Base-by-base conservation (phyloP, 2,329 filamentous ascomycete genomes). In the Neoascochyta sp. region DNA sequence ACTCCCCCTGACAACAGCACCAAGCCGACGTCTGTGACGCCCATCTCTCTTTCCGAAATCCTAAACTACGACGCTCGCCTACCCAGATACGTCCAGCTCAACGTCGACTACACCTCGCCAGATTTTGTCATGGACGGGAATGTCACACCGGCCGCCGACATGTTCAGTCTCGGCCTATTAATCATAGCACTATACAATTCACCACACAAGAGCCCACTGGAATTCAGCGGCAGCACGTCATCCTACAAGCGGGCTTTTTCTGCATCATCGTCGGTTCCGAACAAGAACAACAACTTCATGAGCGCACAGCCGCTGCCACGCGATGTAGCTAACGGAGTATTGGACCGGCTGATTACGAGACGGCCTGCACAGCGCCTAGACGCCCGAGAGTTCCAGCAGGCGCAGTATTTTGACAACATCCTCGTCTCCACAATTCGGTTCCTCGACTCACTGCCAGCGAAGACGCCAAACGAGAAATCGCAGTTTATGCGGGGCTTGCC, bases 401-500 rank as follows among this genome's bases (percentile, higher is more conserved):
- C 88, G 53, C 81, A 86, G 45, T 98, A 93, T 59, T 98, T 98
- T 58, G 88, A 98, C 64, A 98, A 96, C 53, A 86, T 96, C 24
- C 72, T 98, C 4, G 87, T 98, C 13, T 95, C 89, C 0, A 95
- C 92, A 0, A 95, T 98, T 41, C 85, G 92, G 9, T 98, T 98
- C 55, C 70, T 98, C 15, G 92, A 98, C 50, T 77, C 81, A 0
- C 78, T 98, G 36, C 90, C 92, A 0, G 86, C 86, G 18, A 98
- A 98, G 67, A 95, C 88, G 1, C 75, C 86, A 0, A 85, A 79
- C 41, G 92, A 98, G 56, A 98, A 98, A 60, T 75, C 83, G 5
- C 82, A 88, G 35, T 98, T 98, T 59, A 78, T 98, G 75, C 80
- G 87, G 32, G 92, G 92, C 0, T 69, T 98, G 7, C 81, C 83